Evolutionary conservation across 1,284 basidiomycete species (phyloP).

Genomic region (Moniliella sp.): DNA sequence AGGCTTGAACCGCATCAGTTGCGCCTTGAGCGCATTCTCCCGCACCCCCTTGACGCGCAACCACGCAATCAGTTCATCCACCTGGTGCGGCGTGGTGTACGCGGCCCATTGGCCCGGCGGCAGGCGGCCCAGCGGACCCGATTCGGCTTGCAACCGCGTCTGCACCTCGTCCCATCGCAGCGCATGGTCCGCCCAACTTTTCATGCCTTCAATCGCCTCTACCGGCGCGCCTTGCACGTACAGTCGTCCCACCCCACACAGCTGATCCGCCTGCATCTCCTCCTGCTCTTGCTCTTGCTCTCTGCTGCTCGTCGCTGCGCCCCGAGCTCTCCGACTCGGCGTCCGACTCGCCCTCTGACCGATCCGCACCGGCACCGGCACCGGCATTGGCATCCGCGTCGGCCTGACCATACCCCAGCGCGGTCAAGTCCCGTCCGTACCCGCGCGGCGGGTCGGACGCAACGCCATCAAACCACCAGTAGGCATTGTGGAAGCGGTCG

Average conservation of each 20-base stretch:
- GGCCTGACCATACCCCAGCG: too few species aligned
- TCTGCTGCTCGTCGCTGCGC: too few species aligned
- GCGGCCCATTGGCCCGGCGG: conserved; percentile 66
- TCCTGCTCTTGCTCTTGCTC: too few species aligned
- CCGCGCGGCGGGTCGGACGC: conserved; percentile 53
- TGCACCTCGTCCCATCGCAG: conserved; percentile 10
- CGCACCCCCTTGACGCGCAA: conserved; percentile 71
- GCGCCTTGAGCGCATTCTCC: conserved; percentile 58
- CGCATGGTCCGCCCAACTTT: conserved; percentile 41
- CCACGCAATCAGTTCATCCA: conserved; percentile 65
- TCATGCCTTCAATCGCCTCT: conserved; percentile 41
- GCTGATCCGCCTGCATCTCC: too few species aligned
- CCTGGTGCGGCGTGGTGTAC: conserved; percentile 67
- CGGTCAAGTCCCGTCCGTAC: conserved; percentile 41
- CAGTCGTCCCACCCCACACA: conserved; percentile 63
- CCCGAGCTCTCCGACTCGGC: too few species aligned
- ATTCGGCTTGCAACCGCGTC: conserved; percentile 48
- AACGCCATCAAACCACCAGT: conserved; percentile 97
- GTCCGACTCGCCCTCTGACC: too few species aligned
- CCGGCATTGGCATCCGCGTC: too few species aligned
- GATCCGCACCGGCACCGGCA: too few species aligned
- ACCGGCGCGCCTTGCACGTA: conserved; percentile 72
- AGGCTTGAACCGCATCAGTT: conserved; percentile 59
- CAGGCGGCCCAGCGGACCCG: conserved; percentile 51
- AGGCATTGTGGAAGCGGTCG: conserved; percentile 75